Evolutionary conservation across 2,329 filamentous ascomycete genomes (phyloP).

Genomic region (Dothistroma septosporum): DNA sequence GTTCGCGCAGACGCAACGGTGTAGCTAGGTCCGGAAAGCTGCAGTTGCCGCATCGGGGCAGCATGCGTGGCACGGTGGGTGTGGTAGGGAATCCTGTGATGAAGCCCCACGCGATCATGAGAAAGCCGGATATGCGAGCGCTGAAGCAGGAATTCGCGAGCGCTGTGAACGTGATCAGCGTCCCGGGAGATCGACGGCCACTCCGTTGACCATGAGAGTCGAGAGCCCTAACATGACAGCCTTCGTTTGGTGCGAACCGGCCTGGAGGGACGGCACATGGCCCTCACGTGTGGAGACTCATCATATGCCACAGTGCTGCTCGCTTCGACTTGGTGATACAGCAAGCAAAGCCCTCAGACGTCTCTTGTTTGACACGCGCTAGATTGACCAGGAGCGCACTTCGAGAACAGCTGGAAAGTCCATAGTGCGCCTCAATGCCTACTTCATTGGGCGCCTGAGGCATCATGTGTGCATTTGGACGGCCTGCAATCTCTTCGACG

Average conservation of each 20-base stretch:
- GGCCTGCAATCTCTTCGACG: conserved; percentile 19
- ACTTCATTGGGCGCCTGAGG: conserved; percentile 1
- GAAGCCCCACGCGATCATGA: conserved; percentile 2
- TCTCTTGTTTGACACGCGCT: conserved; percentile 23
- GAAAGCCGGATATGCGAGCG: background rate
- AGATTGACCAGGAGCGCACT: conserved; percentile 14
- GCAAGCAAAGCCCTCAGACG: conserved; percentile 18
- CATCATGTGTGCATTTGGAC: conserved; percentile 5
- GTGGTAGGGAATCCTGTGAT: conserved; percentile 4
- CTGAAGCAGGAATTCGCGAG: background rate
- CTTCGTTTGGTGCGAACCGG: background rate
- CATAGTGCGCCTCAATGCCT: background rate
- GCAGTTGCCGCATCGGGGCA: conserved; percentile 17
- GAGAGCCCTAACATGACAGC: background rate
- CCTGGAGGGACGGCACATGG: conserved; percentile 18
- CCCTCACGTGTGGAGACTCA: conserved; percentile 14
- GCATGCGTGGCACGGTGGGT: conserved; percentile 4
- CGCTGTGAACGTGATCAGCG: conserved; percentile 7
- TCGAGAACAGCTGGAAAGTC: background rate
- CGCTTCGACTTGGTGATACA: conserved; percentile 17
- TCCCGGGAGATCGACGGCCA: conserved; percentile 1
- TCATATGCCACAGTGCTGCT: conserved; percentile 7
- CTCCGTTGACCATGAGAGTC: background rate
- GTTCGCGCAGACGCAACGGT: conserved; percentile 9
- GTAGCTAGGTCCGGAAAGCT: conserved; percentile 11